A percentile compares a stretch with the other conserved stretches of the same genome.
Conservation (phyloP, 768 basidiomycete species). For the Russula griseocarnosa region DNA sequence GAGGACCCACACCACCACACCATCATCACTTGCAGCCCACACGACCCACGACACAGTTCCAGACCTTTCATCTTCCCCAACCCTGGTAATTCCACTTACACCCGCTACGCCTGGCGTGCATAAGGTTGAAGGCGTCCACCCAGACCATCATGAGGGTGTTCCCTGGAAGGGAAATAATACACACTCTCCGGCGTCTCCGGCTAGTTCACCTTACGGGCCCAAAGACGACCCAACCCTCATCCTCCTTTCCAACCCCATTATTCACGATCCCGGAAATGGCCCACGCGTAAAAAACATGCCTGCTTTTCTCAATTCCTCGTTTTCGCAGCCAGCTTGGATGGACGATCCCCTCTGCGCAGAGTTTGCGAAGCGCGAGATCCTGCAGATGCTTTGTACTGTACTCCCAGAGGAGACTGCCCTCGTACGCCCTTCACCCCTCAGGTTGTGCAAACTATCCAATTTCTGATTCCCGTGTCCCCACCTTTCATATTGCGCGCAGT, state of each 20-base stretch:
- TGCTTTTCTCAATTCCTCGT: constrained; percentile 63
- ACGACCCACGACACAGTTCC: neutral
- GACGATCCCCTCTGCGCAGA: constrained; percentile 70
- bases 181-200: neutral
- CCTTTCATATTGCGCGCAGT: constrained; percentile 42
- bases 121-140: constrained; percentile 7
- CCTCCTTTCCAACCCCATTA: constrained; percentile 46
- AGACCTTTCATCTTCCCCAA: neutral
- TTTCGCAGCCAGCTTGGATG: constrained; percentile 60
- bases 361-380: constrained; percentile 70
- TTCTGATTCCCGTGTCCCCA: neutral
- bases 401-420: constrained; percentile 69
- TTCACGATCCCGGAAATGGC: constrained; percentile 75
- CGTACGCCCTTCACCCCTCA: constrained; percentile 40
- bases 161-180: neutral
- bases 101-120: neutral
- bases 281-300: constrained; percentile 65
- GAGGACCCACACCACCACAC: neutral
- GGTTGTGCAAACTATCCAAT: neutral
- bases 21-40: constrained; percentile 7
- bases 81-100: neutral
- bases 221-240: constrained; percentile 25
- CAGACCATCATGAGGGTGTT: neutral
- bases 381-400: constrained; percentile 66
- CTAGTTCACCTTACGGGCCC: constrained; percentile 4